Percentiles rank a stretch among this genome's conserved stretches.
Evolutionary conservation across 1,284 basidiomycete genomes (phyloP).

Genomic region (Fomitopsis palustris): DNA sequence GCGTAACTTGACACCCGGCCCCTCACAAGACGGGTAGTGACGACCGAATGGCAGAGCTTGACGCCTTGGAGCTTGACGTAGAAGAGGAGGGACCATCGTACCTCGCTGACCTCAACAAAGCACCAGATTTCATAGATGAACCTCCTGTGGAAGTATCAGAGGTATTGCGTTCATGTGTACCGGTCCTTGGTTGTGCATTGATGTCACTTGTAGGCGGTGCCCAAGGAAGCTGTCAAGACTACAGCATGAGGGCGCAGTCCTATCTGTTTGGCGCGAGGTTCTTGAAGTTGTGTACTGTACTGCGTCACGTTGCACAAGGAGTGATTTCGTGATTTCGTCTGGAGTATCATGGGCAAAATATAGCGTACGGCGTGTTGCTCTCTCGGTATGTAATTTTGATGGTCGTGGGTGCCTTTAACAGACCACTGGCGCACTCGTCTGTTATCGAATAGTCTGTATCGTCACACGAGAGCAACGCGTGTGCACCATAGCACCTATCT

Average conservation of each 20-base stretch:
- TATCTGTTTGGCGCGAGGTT: no score
- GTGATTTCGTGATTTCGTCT: no score
- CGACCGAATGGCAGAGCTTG: conserved; percentile 65
- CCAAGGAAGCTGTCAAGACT: conserved; percentile 30
- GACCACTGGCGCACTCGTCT: no score
- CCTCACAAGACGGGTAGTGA: not conserved
- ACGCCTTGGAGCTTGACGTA: conserved; percentile 83
- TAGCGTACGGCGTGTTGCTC: no score
- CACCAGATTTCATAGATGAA: conserved; percentile 89
- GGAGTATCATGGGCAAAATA: no score
- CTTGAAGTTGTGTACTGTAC: not conserved
- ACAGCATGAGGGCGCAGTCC: conserved; percentile 13
- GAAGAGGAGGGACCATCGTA: conserved; percentile 89
- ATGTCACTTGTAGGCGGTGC: conserved; percentile 15
- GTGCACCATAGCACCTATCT: no score
- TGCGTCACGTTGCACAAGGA: no score
- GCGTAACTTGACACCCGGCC: conserved; percentile 19
- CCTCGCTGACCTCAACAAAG: conserved; percentile 78
- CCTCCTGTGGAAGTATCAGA: conserved; percentile 67
- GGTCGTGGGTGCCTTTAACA: no score
- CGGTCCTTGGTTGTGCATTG: not conserved
- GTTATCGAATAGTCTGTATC: no score
- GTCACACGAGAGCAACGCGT: no score
- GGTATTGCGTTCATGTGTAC: conserved; percentile 31
- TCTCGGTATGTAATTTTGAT: no score